Base-by-base conservation (phyloP, 2,329 filamentous ascomycete genomes). In the Talaromyces sp. region DNA sequence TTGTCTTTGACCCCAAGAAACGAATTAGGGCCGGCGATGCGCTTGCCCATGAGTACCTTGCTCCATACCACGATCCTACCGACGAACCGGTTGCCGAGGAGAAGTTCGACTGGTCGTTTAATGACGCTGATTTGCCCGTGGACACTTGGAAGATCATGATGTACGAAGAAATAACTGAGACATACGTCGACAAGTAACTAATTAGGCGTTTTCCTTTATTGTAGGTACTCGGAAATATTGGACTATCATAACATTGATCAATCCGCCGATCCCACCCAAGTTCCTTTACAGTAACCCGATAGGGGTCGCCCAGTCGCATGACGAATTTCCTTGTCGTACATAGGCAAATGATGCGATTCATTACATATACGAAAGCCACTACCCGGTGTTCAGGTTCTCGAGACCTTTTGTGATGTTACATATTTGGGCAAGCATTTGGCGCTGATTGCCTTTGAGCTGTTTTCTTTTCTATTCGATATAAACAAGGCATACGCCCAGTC, bases 141-240 rank as follows among this genome's bases (percentile, higher is more conserved):
- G 95, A 99, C 76, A 97, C 93, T n/a, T 99, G 95, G 95, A 99
- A 99, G 84, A 97, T 99, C 77, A 99, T 98, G 95, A 99, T 99
- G 95, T 97, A 85, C 76, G 90, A 78, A 40, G 25, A 61, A 27
- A 22, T 61, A 27, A 51, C 61, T 17, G 22, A 34, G 13, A 19
- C 25, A 10, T 49, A 51, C 10, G n/a, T 47, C 54, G 38, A 29
- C 38, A 49, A 47, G 19, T 43, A 60, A 62, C 47, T 66, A 69
- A 56, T 69, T 58, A 51, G 58, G 56, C 7, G n/a, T 38, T 45
- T 29, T 43, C 31, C 49, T 65, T 53, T 51, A 58, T 61, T 47
- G 49, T 76, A 97, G 93, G 93, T 98, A 98, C 84, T 97, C 93
- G 61, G 94, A 98, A 79, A 98, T 99, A 73, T 89, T 98, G 73